These are phyloP conservation scores for Candida smagusa DNA, from an alignment of 1,139 yeast species.

Conservation along the genomic window DNA sequence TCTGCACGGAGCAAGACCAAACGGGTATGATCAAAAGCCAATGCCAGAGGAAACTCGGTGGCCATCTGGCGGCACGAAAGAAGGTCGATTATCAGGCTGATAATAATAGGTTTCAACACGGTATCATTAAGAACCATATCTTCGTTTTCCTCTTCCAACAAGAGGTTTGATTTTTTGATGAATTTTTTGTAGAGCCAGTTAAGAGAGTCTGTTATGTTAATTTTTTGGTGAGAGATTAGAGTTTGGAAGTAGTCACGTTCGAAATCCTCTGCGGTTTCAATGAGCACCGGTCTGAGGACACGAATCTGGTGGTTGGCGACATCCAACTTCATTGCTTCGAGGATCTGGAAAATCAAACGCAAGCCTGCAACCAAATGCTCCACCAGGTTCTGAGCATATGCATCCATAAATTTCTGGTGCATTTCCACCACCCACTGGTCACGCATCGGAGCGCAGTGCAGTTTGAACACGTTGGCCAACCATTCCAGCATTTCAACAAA, in stretches of 20 bases:
- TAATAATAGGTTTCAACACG: conserved; percentile 35
- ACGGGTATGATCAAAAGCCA: conserved; percentile 86
- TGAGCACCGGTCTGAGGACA: conserved; percentile 75
- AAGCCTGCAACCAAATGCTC: conserved; percentile 70
- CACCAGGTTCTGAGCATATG: conserved; percentile 53
- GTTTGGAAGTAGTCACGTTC: conserved; percentile 85
- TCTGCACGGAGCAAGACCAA: conserved; percentile 78
- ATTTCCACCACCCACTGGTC: conserved; percentile 87
- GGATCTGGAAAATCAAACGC: conserved; percentile 73
- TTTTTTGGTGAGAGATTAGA: conserved; percentile 62
- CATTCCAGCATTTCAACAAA: conserved; percentile 67
- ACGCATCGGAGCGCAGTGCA: conserved; percentile 95
- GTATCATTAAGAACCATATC: conserved; percentile 12
- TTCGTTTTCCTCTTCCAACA: conserved; percentile 12
- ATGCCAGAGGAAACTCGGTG: conserved; percentile 76
- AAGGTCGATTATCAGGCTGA: conserved; percentile 55
- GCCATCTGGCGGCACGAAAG: conserved; percentile 79
- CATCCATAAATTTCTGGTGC: conserved; percentile 64
- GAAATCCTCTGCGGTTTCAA: conserved; percentile 88
- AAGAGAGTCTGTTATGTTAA: conserved; percentile 63
- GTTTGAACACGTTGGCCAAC: conserved; percentile 68
- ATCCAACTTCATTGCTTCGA: conserved; percentile 95
- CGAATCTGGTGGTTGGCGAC: conserved; percentile 94
- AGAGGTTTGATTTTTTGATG: conserved; percentile 16
- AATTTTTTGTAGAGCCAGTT: conserved; percentile 62